phyloP scores from a whole-genome alignment of 2,329 filamentous ascomycete species.

The Aureobasidium namibiae region DNA sequence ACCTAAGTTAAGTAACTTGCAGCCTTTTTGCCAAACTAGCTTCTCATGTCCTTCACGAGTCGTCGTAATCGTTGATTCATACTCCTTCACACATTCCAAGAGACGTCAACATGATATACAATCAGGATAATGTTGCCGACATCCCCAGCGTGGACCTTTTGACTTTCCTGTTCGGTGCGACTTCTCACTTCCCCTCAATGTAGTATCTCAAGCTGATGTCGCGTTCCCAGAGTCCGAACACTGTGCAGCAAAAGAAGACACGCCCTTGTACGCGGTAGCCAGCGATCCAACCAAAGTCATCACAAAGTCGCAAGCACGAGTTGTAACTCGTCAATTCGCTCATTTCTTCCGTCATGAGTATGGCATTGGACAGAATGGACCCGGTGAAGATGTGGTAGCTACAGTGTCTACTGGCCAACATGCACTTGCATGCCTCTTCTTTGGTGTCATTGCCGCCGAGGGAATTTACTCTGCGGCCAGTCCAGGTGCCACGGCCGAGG shows the following conservation, averaged over 20 bases:
- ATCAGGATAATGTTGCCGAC: slow-evolving; percentile 7
- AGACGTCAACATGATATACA: not conserved
- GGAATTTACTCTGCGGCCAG: slow-evolving; percentile 52
- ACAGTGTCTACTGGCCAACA: slow-evolving; percentile 50
- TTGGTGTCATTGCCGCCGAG: slow-evolving; percentile 49
- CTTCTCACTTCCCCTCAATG: not conserved
- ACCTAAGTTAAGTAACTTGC: no score
- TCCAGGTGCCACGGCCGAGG: slow-evolving; percentile 41
- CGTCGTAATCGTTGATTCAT: no score
- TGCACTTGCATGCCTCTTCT: slow-evolving; percentile 47
- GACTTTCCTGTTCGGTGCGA: slow-evolving; percentile 34
- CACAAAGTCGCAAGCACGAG: slow-evolving; percentile 44
- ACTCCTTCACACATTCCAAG: not conserved
- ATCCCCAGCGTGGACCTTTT: slow-evolving; percentile 33
- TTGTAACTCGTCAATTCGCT: slow-evolving; percentile 45
- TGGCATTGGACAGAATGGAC: slow-evolving; percentile 42
- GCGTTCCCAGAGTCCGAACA: slow-evolving; percentile 20
- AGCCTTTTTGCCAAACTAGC: no score
- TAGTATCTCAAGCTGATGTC: not conserved
- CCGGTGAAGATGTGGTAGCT: slow-evolving; percentile 47
- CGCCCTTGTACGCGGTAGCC: slow-evolving; percentile 50
- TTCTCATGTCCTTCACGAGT: no score
- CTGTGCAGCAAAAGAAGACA: slow-evolving; percentile 37
- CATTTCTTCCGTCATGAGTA: slow-evolving; percentile 48
- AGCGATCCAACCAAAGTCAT: slow-evolving; percentile 45